Percentiles rank a stretch among this genome's conserved stretches.
Conservation (phyloP, 306 rosid species). For the Cucumis melo region DNA sequence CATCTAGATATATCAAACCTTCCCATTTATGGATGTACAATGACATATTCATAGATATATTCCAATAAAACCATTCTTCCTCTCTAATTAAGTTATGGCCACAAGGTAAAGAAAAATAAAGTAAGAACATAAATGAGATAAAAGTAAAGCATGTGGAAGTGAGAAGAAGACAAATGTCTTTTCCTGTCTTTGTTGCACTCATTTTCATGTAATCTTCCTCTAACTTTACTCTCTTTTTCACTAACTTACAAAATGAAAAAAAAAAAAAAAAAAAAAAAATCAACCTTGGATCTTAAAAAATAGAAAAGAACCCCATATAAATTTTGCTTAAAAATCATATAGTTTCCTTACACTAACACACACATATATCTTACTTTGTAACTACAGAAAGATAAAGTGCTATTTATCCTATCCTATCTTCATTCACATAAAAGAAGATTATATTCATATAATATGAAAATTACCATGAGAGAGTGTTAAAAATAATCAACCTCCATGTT, state of each 20-base stretch:
- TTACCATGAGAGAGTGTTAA: not conserved
- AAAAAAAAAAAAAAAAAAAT: not conserved
- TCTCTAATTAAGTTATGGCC: not conserved
- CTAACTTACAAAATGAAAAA: not conserved
- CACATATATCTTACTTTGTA: not conserved
- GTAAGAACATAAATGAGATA: not conserved
- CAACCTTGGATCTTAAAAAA: not conserved
- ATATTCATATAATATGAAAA: not conserved
- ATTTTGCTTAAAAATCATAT: not conserved
- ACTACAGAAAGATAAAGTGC: not conserved
- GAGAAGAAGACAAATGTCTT: not conserved
- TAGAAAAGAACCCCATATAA: not conserved
- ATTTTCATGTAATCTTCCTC: not conserved
- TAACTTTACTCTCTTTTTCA: not conserved
- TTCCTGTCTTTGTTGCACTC: not conserved
- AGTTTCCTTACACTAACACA: not conserved
- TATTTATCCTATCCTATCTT: not conserved
- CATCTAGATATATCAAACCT: too few relatives aligned
- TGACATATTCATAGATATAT: too few relatives aligned
- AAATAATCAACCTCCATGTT: slow-evolving; percentile 19
- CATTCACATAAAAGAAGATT: not conserved
- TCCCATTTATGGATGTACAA: too few relatives aligned
- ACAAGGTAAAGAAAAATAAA: not conserved
- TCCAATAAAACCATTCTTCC: not conserved
- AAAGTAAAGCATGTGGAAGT: not conserved